Conservation (phyloP, 441 rosid species). For the Breynia disticha region DNA sequence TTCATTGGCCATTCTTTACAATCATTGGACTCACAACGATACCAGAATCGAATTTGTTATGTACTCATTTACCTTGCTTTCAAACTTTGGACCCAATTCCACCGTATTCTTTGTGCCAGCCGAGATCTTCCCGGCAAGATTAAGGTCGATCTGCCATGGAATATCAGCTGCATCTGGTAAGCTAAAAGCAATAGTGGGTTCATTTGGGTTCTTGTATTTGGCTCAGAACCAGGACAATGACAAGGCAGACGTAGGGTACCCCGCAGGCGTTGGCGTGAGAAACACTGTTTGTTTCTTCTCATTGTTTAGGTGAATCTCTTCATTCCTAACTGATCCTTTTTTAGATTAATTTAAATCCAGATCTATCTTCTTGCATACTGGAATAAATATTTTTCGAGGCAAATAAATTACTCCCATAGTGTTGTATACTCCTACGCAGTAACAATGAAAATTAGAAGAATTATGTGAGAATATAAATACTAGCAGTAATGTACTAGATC, state of each 20-base stretch:
- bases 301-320: too few species aligned
- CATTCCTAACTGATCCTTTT: too few species aligned
- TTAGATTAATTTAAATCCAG: too few species aligned
- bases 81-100: slow-evolving; percentile 63
- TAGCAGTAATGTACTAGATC: too few species aligned
- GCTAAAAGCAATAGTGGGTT: slow-evolving; percentile 57
- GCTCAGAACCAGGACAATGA: slow-evolving; percentile 44
- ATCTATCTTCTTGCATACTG: too few species aligned
- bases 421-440: too few species aligned
- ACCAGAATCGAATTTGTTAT: slow-evolving; percentile 39
- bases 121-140: too few species aligned
- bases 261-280: slow-evolving; percentile 52
- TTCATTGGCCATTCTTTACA: not conserved
- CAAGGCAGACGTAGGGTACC: slow-evolving; percentile 57
- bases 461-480: too few species aligned
- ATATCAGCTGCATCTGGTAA: slow-evolving; percentile 59
- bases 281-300: slow-evolving; percentile 49
- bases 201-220: slow-evolving; percentile 53
- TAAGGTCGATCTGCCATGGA: slow-evolving; percentile 66
- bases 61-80: slow-evolving; percentile 57
- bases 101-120: slow-evolving; percentile 66
- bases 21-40: slow-evolving; percentile 25
- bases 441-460: too few species aligned
- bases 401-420: too few species aligned
- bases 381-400: too few species aligned